Conservation (phyloP, 805 yeast species). For the Hanseniaspora nectarophila region DNA sequence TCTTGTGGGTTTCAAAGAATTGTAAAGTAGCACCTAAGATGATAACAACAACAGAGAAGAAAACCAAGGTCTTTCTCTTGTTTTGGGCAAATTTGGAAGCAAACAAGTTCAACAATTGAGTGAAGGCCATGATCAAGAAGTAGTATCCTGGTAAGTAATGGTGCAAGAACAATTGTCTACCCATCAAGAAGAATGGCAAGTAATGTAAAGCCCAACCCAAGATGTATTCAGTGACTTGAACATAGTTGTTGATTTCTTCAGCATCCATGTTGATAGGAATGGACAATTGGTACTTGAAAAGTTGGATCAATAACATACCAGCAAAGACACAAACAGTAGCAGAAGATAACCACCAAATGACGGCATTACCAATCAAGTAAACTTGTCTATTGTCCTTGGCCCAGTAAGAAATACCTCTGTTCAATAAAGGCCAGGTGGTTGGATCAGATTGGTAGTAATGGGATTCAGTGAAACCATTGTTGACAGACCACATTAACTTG, state of each 20-base stretch:
- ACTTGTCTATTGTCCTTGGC: slow-evolving; percentile 46
- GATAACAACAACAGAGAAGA: slow-evolving; percentile 35
- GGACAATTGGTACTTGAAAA: slow-evolving; percentile 56
- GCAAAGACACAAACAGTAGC: slow-evolving; percentile 40
- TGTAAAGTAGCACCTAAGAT: slow-evolving; percentile 41
- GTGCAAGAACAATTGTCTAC: slow-evolving; percentile 82
- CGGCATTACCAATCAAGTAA: slow-evolving; percentile 68
- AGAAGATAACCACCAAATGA: slow-evolving; percentile 64
- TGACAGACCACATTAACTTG: slow-evolving; percentile 64
- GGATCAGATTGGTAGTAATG: slow-evolving; percentile 68
- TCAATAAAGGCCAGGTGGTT: slow-evolving; percentile 58
- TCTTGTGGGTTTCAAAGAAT: slow-evolving; percentile 51
- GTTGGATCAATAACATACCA: slow-evolving; percentile 33
- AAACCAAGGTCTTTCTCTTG: slow-evolving; percentile 29
- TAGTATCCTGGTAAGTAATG: slow-evolving; percentile 89
- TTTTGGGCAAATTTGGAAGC: slow-evolving; percentile 27
- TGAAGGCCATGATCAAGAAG: slow-evolving; percentile 68
- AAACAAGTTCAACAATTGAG: slow-evolving; percentile 50
- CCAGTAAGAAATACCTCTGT: slow-evolving; percentile 79
- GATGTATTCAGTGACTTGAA: slow-evolving; percentile 48
- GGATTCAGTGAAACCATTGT: slow-evolving; percentile 53
- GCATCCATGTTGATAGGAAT: slow-evolving; percentile 39
- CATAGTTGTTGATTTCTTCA: slow-evolving; percentile 51
- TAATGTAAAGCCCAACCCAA: slow-evolving; percentile 65
- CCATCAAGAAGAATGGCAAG: slow-evolving; percentile 74